phyloP scores from a whole-genome alignment of 2,329 filamentous ascomycete genomes.

The Penicillium sp. region DNA sequence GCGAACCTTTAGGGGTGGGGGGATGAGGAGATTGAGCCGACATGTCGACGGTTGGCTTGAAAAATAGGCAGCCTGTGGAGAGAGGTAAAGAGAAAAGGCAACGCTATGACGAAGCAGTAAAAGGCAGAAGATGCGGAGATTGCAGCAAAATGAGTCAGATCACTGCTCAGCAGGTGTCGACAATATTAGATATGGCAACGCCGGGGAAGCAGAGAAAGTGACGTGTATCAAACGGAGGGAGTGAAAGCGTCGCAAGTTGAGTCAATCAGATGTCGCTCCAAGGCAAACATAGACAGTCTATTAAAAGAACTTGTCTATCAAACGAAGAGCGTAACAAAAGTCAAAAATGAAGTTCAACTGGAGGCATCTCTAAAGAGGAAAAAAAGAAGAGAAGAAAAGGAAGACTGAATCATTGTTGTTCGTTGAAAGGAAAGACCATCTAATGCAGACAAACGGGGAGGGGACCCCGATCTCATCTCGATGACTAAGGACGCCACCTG shows the following conservation, averaged over 20 bases:
- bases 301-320: constrained; percentile 9
- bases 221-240: constrained; percentile 7
- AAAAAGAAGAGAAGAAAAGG: neutral
- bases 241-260: constrained; percentile 13
- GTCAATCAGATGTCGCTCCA: constrained; percentile 7
- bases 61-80: constrained; percentile 51
- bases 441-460: constrained; percentile 8
- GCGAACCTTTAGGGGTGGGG: constrained; percentile 41
- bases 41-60: constrained; percentile 50
- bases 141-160: constrained; percentile 24
- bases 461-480: constrained; percentile 10
- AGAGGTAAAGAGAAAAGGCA: constrained; percentile 27
- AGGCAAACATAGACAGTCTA: constrained; percentile 10
- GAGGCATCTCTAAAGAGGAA: constrained; percentile 9
- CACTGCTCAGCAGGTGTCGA: constrained; percentile 37
- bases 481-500: constrained; percentile 29
- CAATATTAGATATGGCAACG: constrained; percentile 31
- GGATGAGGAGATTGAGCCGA: constrained; percentile 43
- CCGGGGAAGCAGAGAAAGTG: constrained; percentile 20
- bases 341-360: neutral
- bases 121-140: constrained; percentile 22
- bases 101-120: constrained; percentile 22
- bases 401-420: constrained; percentile 10
- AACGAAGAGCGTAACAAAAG: neutral
- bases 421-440: constrained; percentile 17